Evolutionary conservation across 306 rosid genomes (phyloP), one percentile per base, ranked within the genome.

Genomic region (Styphnolobium japonicum): DNA sequence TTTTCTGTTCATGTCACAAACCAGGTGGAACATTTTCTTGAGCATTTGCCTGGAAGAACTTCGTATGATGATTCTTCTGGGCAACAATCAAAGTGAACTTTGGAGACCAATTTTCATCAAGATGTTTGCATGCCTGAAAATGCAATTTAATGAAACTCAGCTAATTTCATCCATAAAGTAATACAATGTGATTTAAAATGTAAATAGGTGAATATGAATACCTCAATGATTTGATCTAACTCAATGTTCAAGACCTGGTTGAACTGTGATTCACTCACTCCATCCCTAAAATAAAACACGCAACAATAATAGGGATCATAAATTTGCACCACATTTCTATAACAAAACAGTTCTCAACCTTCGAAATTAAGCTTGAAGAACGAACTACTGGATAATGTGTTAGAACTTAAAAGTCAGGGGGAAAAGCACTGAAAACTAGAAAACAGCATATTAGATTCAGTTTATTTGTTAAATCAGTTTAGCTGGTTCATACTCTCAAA

Each of bases 191-290:
- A 58, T 1, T 6, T 4, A 9, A 67, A 27, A 68, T 61, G 4
- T 42, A 39, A 29, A 40, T n/a, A 12, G 48, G 23, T 11, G 4
- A 16, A 16, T 3, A 49, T 53, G 15, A 23, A 51, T 31, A 82
- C 89, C 89, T 82, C 49, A 12, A 80, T 86, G 21, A 82, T 86
- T 45, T 83, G 70, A n/a, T 40, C 22, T 1, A 86, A 65, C 40
- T 86, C 89, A 39, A 37, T 33, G 65, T 86, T 82, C 21, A 86
- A 40, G 14, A 86, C 78, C 22, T 86, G 84, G 63, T 57, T 86
- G 79, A 86, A 86, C 62, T 86, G 80, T 3, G 86, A 63, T 40
- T 86, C 89, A 71, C 89, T 82, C 27, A 86, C 89, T 27, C 89
- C 89, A 65, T 82, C 87, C 81, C 89, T 85, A 53, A 39, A 33